Evolutionary conservation across 495 filamentous ascomycete genomes (phyloP).

Genomic region (Aspergillus cavernicola): DNA sequence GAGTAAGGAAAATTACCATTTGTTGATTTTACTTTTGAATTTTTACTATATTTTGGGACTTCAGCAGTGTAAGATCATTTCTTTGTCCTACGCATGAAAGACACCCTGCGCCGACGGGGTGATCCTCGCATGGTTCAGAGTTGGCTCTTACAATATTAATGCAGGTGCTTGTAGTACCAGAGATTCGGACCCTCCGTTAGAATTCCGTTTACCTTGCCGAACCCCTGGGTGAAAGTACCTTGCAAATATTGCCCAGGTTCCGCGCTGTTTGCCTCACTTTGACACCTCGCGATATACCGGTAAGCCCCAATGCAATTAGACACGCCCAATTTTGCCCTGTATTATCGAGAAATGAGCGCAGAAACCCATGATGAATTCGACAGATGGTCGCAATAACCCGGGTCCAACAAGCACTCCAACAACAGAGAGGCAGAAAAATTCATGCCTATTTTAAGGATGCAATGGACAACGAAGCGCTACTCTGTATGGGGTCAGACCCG

Average conservation of each 20-base stretch:
- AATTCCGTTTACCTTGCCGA: too few species aligned
- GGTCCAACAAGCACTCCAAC: not conserved
- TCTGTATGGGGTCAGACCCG: too few species aligned
- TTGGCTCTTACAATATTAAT: not conserved
- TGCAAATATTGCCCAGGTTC: not conserved
- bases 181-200: too few species aligned
- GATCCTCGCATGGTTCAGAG: too few species aligned
- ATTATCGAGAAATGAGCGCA: not conserved
- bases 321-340: slow-evolving; percentile 5
- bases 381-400: not conserved
- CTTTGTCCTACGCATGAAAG: slow-evolving; percentile 1
- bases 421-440: slow-evolving; percentile 9
- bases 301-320: not conserved
- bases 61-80: not conserved
- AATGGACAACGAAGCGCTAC: too few species aligned
- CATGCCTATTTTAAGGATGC: slow-evolving; percentile 4
- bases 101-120: not conserved
- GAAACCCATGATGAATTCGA: not conserved
- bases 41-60: not conserved
- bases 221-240: too few species aligned
- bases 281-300: too few species aligned
- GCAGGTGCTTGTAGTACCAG: too few species aligned
- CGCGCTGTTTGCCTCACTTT: not conserved
- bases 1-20: not conserved
- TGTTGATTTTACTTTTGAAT: not conserved